Evolutionary conservation across 129 eudicot species (phyloP).

Genomic region (Tagetes patula): DNA sequence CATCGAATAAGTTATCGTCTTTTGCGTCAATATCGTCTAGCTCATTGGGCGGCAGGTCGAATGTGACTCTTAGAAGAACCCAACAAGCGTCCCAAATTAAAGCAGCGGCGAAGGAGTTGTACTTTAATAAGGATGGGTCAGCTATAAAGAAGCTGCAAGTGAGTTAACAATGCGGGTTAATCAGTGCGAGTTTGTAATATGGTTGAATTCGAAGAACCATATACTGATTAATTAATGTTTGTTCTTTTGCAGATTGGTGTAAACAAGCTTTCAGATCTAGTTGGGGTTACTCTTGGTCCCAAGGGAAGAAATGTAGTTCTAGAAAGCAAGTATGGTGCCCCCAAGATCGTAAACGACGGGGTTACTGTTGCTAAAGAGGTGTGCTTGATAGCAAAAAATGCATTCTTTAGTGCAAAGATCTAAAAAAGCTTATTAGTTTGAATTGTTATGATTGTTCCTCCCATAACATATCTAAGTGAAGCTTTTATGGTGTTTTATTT

Average conservation of each 20-base stretch:
- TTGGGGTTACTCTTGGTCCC: conserved; percentile 97
- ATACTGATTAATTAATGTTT: neutral
- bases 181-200: neutral
- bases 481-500: neutral
- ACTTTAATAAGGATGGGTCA: conserved; percentile 81
- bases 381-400: neutral
- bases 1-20: conserved; percentile 53
- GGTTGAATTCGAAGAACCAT: neutral
- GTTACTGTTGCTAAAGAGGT: conserved; percentile 97
- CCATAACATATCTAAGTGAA: neutral
- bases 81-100: conserved; percentile 43
- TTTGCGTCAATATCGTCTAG: conserved; percentile 56
- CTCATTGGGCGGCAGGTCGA: no score
- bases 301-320: conserved; percentile 92
- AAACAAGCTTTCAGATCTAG: conserved; percentile 91
- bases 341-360: conserved; percentile 92
- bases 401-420: neutral
- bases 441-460: neutral
- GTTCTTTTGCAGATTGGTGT: conserved; percentile 68
- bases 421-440: neutral
- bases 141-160: conserved; percentile 75
- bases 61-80: no score
- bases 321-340: conserved; percentile 90
- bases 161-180: neutral
- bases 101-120: conserved; percentile 70